These are phyloP conservation scores for Fagus sylvatica DNA, from an alignment of 306 rosid genomes.

Conservation along the genomic window DNA sequence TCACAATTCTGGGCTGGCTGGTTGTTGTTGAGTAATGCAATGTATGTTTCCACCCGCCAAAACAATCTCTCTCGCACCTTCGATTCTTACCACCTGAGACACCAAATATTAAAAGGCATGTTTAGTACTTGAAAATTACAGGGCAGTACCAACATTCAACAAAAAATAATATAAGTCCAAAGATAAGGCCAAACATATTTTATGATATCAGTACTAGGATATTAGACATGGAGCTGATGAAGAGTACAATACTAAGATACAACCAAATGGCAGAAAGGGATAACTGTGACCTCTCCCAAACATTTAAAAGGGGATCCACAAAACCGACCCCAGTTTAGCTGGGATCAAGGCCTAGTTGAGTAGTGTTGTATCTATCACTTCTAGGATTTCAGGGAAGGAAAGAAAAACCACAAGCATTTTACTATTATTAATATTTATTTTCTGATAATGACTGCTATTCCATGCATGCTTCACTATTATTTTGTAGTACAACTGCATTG, in stretches of 20 bases:
- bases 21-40: slow-evolving; percentile 96
- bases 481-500: too few species aligned
- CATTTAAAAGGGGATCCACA: too few species aligned
- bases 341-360: too few species aligned
- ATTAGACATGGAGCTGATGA: not conserved
- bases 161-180: not conserved
- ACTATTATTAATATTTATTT: too few species aligned
- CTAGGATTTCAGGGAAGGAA: too few species aligned
- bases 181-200: not conserved
- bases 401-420: too few species aligned
- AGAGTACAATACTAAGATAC: not conserved
- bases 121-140: not conserved
- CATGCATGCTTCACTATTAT: too few species aligned
- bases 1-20: slow-evolving; percentile 30
- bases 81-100: slow-evolving; percentile 73
- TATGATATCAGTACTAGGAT: not conserved
- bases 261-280: not conserved
- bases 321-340: too few species aligned
- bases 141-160: not conserved
- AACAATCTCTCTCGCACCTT: slow-evolving; percentile 92
- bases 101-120: slow-evolving; percentile 8
- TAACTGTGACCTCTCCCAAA: too few species aligned
- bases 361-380: too few species aligned
- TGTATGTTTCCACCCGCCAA: slow-evolving; percentile 92
- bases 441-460: too few species aligned